A percentile compares a stretch with the other conserved stretches of the same genome.
Evolutionary conservation across 331 rosid genomes (phyloP).

Genomic region (Acacia concinna): DNA sequence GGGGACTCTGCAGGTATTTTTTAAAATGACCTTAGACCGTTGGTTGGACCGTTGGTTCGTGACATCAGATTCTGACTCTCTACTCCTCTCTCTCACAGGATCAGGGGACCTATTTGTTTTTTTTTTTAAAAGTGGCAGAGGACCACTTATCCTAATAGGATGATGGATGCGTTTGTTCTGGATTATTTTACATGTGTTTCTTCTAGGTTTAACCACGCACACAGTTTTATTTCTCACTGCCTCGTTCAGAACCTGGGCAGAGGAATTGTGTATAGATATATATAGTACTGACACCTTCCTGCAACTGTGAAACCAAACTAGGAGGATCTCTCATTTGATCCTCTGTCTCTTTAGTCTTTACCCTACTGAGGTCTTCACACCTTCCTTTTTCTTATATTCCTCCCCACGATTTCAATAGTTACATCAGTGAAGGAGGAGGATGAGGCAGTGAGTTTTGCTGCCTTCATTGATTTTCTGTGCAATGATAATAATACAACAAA

Average conservation of each 20-base stretch:
- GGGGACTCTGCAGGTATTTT: conserved; percentile 5
- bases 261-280: conserved; percentile 23
- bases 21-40: background rate
- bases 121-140: background rate
- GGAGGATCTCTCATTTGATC: conserved; percentile 23
- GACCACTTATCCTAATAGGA: conserved; percentile 39
- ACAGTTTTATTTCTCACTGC: conserved; percentile 30
- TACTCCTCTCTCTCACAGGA: conserved; percentile 32
- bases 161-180: background rate
- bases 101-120: conserved; percentile 8
- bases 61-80: conserved; percentile 28
- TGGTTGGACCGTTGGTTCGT: conserved; percentile 29
- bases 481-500: conserved; percentile 4
- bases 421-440: background rate
- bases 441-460: background rate
- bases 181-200: conserved; percentile 30
- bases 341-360: conserved; percentile 28
- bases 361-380: conserved; percentile 13
- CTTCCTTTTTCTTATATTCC: background rate
- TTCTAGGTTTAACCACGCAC: conserved; percentile 33
- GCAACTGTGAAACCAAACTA: conserved; percentile 18
- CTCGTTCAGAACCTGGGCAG: conserved; percentile 37
- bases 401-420: background rate
- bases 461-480: background rate
- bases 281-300: conserved; percentile 48